Conservation (phyloP, 75 land plant genomes). For the Chamaecyparis obtusa region DNA sequence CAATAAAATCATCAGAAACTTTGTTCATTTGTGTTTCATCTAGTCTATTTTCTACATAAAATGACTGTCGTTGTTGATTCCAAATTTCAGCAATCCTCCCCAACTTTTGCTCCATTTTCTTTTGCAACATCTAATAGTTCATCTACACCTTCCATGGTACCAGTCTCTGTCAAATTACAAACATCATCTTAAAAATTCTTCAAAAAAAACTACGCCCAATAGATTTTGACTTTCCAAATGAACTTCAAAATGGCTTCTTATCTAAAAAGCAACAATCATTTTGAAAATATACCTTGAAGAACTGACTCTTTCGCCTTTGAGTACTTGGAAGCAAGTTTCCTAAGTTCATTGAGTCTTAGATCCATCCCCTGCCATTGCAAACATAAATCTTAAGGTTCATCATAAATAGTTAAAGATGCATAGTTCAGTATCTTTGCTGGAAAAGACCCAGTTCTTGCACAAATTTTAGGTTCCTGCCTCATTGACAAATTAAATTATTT, state of each 20-base stretch:
- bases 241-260: background rate
- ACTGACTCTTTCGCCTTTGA: constrained; percentile 39
- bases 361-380: constrained; percentile 16
- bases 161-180: constrained; percentile 28
- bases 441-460: background rate
- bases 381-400: background rate
- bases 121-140: constrained; percentile 50
- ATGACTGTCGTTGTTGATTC: constrained; percentile 36
- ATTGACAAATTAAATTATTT: background rate
- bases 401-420: background rate
- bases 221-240: background rate
- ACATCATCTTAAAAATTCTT: background rate
- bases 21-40: background rate
- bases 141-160: constrained; percentile 28
- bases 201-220: background rate
- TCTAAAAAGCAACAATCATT: background rate
- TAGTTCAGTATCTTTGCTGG: background rate
- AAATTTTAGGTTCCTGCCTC: background rate
- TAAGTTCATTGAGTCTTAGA: constrained; percentile 23
- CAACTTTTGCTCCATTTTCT: constrained; percentile 15
- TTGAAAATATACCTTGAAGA: constrained; percentile 31
- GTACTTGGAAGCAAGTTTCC: constrained; percentile 41
- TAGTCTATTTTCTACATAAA: constrained; percentile 38
- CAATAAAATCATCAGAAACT: constrained; percentile 18
- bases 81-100: constrained; percentile 34